A percentile compares a stretch with the other conserved stretches of the same genome.
These are phyloP conservation scores for Verticillium longisporum DNA, from an alignment of 2,329 filamentous ascomycete genomes.

Conservation along the genomic window DNA sequence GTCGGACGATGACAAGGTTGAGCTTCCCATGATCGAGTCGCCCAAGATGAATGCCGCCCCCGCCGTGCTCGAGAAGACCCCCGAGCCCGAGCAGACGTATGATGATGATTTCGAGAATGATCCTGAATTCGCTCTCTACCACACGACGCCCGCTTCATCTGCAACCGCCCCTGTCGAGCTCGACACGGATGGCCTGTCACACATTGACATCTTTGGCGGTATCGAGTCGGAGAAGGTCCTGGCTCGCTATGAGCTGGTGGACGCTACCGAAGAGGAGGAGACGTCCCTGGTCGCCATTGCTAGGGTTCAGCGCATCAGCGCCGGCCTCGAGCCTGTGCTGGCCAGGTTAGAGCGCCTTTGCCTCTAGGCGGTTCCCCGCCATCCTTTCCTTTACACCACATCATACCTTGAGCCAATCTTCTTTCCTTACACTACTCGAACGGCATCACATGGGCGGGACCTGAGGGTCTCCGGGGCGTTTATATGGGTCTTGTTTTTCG, in stretches of 20 bases:
- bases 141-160: constrained; percentile 27
- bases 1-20: constrained; percentile 47
- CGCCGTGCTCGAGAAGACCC: constrained; percentile 18
- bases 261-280: constrained; percentile 43
- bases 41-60: constrained; percentile 25
- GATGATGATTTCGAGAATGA: constrained; percentile 58
- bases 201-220: constrained; percentile 41
- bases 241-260: constrained; percentile 57
- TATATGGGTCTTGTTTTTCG: not conserved
- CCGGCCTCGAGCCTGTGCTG: constrained; percentile 26
- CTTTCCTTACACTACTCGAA: not conserved
- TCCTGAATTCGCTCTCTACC: constrained; percentile 54
- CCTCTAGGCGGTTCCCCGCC: not conserved
- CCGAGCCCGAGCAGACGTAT: constrained; percentile 17
- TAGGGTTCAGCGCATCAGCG: constrained; percentile 42
- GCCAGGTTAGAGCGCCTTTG: constrained; percentile 27
- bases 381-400: not conserved
- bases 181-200: constrained; percentile 32
- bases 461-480: not conserved
- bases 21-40: constrained; percentile 45
- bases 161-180: constrained; percentile 26
- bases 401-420: not conserved
- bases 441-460: not conserved
- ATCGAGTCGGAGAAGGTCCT: constrained; percentile 58
- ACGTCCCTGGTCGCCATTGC: constrained; percentile 37